These are phyloP conservation scores for Tuber magnatum DNA, from an alignment of 495 filamentous ascomycete genomes.

Conservation along the genomic window DNA sequence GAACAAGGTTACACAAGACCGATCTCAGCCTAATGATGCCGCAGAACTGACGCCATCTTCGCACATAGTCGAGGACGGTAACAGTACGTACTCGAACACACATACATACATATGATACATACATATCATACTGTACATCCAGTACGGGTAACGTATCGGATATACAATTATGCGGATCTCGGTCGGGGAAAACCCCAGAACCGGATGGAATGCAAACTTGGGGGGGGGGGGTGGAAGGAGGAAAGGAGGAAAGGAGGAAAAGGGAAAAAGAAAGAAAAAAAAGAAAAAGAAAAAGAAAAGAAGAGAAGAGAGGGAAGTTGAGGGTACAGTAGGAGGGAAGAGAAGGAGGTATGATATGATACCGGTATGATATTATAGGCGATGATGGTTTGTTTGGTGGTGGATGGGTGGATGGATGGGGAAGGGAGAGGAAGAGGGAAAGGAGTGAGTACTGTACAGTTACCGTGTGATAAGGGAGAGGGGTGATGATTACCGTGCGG, in stretches of 20 bases:
- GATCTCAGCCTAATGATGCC: constrained; percentile 38
- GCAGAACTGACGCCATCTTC: constrained; percentile 37
- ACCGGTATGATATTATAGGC: too few relatives aligned
- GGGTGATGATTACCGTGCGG: not conserved
- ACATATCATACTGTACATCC: too few relatives aligned
- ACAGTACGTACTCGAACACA: too few relatives aligned
- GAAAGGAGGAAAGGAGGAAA: not conserved
- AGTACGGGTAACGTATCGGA: constrained; percentile 23
- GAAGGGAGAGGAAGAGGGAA: too few relatives aligned
- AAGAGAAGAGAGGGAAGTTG: not conserved
- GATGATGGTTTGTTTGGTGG: too few relatives aligned
- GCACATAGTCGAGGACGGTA: constrained; percentile 15
- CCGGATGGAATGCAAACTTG: too few relatives aligned
- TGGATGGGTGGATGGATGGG: too few relatives aligned
- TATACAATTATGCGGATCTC: constrained; percentile 35
- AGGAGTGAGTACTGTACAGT: too few relatives aligned
- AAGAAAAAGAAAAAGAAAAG: not conserved
- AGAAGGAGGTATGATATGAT: too few relatives aligned
- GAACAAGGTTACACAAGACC: constrained; percentile 24
- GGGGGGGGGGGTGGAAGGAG: too few relatives aligned
- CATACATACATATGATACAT: not conserved
- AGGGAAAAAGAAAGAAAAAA: not conserved
- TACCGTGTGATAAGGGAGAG: too few relatives aligned
- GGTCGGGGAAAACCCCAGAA: constrained; percentile 27
- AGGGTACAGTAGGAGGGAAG: not conserved